A percentile compares a stretch with the other conserved stretches of the same genome.
Conservation (phyloP, 2,329 filamentous ascomycete genomes). For the Claviceps sp. region DNA sequence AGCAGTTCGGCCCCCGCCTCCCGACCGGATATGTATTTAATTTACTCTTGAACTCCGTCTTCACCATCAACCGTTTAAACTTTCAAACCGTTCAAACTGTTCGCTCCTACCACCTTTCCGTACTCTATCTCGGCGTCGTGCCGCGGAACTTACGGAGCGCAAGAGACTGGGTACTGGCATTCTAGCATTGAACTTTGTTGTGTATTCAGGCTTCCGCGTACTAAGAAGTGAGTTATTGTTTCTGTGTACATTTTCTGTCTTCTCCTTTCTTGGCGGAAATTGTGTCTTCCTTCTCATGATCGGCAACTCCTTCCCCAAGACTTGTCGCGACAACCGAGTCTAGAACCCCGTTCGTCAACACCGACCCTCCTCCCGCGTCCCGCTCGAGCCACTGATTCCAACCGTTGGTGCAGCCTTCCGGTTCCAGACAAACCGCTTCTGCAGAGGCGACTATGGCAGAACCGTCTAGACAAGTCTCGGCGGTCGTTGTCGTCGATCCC, state of each 20-base stretch:
- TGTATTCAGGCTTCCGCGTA: no score
- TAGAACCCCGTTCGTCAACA: no score
- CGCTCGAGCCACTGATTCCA: background rate
- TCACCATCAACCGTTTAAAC: no score
- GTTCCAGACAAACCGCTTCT: background rate
- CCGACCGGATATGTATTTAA: background rate
- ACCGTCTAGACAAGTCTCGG: background rate
- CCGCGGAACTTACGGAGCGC: background rate
- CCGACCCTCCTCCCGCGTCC: background rate
- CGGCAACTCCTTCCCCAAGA: no score
- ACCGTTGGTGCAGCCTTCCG: background rate
- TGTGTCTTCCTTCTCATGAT: no score
- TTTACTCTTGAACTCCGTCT: background rate
- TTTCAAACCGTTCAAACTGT: no score
- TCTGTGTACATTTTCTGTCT: no score
- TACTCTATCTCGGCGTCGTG: background rate
- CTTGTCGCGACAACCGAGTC: no score
- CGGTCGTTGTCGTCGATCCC: background rate
- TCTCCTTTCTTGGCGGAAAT: no score
- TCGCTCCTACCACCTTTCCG: background rate
- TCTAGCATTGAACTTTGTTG: no score
- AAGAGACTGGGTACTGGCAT: no score
- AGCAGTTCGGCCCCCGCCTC: background rate
- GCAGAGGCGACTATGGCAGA: background rate
- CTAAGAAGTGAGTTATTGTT: no score